A percentile compares a stretch with the other conserved stretches of the same genome.
Evolutionary conservation across 768 basidiomycete genomes (phyloP).

Genomic region (Ramaria sp.): DNA sequence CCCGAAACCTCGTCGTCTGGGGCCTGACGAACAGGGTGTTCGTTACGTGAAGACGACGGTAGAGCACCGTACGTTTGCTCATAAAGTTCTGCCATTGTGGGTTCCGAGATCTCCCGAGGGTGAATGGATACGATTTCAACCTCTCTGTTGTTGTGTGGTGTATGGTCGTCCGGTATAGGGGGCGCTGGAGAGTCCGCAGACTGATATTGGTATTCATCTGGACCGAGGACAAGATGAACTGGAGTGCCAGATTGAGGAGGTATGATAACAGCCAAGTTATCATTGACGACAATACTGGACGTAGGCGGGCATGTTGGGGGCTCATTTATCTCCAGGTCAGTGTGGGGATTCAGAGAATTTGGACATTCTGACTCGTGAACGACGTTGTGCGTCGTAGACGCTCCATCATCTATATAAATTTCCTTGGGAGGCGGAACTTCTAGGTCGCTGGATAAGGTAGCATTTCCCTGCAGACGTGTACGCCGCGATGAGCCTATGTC

Average conservation of each 20-base stretch:
- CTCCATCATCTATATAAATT: not conserved
- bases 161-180: not conserved
- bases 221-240: not conserved
- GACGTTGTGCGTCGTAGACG: not conserved
- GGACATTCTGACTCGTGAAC: too few relatives aligned
- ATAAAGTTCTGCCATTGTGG: conserved; percentile 3
- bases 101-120: not conserved
- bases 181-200: not conserved
- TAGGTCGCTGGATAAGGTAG: too few relatives aligned
- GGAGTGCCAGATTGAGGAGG: conserved; percentile 1
- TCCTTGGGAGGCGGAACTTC: not conserved
- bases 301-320: too few relatives aligned
- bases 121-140: not conserved
- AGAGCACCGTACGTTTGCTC: not conserved
- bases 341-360: too few relatives aligned
- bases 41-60: not conserved
- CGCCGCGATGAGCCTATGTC: too few relatives aligned
- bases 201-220: not conserved
- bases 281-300: not conserved
- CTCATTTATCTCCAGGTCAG: too few relatives aligned
- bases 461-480: too few relatives aligned
- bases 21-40: not conserved
- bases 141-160: not conserved
- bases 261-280: not conserved
- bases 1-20: not conserved